phyloP scores from a whole-genome alignment of 2,329 filamentous ascomycete genomes.

The Penicillium sp. region DNA sequence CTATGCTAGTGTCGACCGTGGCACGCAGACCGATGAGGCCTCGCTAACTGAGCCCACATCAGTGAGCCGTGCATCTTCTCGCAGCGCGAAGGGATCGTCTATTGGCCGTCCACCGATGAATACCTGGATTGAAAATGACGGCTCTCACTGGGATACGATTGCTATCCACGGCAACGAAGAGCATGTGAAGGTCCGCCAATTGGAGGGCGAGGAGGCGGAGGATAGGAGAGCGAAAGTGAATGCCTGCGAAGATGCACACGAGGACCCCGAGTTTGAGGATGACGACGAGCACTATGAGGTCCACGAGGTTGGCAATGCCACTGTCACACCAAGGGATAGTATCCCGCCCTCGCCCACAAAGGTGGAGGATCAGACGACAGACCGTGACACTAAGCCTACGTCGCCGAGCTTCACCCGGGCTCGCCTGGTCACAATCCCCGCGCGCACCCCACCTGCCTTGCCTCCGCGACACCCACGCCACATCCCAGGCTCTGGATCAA shows the following conservation, averaged over 20 bases:
- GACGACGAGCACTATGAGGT: conserved; percentile 37
- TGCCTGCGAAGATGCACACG: conserved; percentile 15
- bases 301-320: conserved; percentile 53
- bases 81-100: conserved; percentile 31
- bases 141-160: conserved; percentile 30
- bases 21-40: conserved; percentile 65
- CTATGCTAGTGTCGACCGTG: conserved; percentile 60
- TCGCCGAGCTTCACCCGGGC: conserved; percentile 72
- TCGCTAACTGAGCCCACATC: conserved; percentile 32
- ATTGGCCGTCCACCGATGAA: conserved; percentile 11
- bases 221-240: conserved; percentile 13
- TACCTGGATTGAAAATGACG: conserved; percentile 25
- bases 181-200: conserved; percentile 5
- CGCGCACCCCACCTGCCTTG: conserved; percentile 68
- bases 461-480: conserved; percentile 68
- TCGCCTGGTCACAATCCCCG: conserved; percentile 78
- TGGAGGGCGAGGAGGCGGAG: conserved; percentile 11
- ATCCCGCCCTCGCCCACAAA: conserved; percentile 25
- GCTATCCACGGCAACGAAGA: conserved; percentile 19
- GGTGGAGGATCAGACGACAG: conserved; percentile 49
- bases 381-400: conserved; percentile 59
- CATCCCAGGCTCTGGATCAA: conserved; percentile 25
- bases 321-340: conserved; percentile 51
- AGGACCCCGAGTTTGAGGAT: conserved; percentile 15
- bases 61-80: conserved; percentile 36